Evolutionary conservation across 495 filamentous ascomycete species (phyloP).

Genomic region (Talaromyces adpressus): DNA sequence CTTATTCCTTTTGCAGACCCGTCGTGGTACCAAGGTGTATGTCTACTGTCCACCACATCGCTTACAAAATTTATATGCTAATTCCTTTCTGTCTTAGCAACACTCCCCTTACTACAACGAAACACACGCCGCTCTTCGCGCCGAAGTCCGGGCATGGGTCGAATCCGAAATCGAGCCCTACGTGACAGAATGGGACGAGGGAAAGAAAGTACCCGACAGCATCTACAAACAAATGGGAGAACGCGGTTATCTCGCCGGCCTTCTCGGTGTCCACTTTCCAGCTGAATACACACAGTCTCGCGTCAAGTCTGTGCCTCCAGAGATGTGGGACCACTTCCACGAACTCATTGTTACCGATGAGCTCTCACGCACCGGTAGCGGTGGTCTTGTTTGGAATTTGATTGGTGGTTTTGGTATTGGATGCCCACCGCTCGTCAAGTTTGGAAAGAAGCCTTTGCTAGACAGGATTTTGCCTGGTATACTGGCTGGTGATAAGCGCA

Average conservation of each 20-base stretch:
- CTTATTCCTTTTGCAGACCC: conserved; percentile 90
- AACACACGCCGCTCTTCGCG: conserved; percentile 81
- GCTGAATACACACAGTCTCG: conserved; percentile 60
- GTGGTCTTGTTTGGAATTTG: conserved; percentile 97
- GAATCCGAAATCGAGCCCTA: conserved; percentile 84
- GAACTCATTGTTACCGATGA: conserved; percentile 94
- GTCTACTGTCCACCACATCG: conserved; percentile 23
- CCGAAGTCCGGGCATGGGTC: conserved; percentile 87
- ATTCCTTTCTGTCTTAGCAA: conserved; percentile 46
- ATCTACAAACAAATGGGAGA: conserved; percentile 97
- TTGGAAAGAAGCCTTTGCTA: conserved; percentile 84
- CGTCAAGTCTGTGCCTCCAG: conserved; percentile 69
- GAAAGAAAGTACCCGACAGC: conserved; percentile 72
- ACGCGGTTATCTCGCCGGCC: conserved; percentile 82
- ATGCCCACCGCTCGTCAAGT: conserved; percentile 83
- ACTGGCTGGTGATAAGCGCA: conserved; percentile 86
- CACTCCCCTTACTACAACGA: conserved; percentile 95
- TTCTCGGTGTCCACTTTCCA: conserved; percentile 75
- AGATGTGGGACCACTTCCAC: conserved; percentile 98
- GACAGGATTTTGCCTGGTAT: conserved; percentile 79
- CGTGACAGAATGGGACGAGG: conserved; percentile 95
- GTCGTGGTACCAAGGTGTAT: conserved; percentile 91
- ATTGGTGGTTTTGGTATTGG: conserved; percentile 94
- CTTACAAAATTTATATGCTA: neutral
- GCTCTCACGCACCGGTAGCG: conserved; percentile 77